Evolutionary conservation across 345 rosid species (phyloP), one percentile per base, ranked within the genome.

Genomic region (Hypericum androsaemum): DNA sequence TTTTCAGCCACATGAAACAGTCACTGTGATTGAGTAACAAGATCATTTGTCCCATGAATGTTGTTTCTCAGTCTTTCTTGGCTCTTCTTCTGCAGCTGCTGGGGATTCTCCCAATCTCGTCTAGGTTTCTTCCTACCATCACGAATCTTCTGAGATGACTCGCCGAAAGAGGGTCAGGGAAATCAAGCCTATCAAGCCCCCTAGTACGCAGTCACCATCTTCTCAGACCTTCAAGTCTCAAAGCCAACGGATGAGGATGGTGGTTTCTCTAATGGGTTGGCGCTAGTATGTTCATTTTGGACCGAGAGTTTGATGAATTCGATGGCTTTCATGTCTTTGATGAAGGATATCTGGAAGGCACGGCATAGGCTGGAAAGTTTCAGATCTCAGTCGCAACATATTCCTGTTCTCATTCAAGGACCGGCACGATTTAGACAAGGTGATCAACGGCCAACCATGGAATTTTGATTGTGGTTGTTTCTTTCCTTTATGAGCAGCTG

Each of bases 151-250:
- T 84, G 35, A 69, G 71, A 58, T 75, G 77, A 54, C 81, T 81
- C 0, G 86, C 89, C 7, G 82, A n/a, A 81, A 71, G 94, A 79
- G 76, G 86, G 82, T 14, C 88, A 79, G 58, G 89, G 84, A 35
- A 62, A 17, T 54, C 69, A 52, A 59, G 67, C 69, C 41, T 62
- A 72, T 0, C 76, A 63, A 64, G n/a, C n/a, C 69, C 50, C 71
- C 82, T 36, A 58, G 56, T 45, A 62, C 58, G 7, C 59, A 65
- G 7, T 16, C 64, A 6, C 37, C 62, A 12, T 37, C 69, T 48
- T 65, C 74, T 40, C 85, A 71, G 41, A 73, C 69, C 59, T 73
- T 47, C 41, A 63, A 54, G 62, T 71, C 52, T 50, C 77, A 73
- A 60, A 53, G 63, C 51, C 74, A 54, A 41, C 63, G 64, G 28